Evolutionary conservation across 345 rosid species (phyloP), one percentile per base, ranked within the genome.

Genomic region (Reutealis trisperma): DNA sequence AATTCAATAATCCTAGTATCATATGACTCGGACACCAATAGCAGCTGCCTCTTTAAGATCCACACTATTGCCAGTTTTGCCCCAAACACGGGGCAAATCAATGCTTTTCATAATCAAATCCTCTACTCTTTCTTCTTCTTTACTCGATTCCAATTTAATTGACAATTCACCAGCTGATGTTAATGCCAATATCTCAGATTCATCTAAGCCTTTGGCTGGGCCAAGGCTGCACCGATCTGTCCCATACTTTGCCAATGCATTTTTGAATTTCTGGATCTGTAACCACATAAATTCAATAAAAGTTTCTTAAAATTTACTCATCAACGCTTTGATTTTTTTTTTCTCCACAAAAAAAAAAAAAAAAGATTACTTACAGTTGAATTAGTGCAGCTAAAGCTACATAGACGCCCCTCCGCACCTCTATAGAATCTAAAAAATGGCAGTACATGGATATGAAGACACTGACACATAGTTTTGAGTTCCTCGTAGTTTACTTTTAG

Each of bases 341-440:
- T 16, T 15, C 13, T 25, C 11, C 15, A 25, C 19, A 55, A 14
- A 21, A 0, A 16, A 0, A 25, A 55, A 14, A 21, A 0, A 16
- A 0, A 51, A 41, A 18, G 0, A 41, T 0, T 1, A 67, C 83
- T 80, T 61, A 80, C 83, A 21, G 83, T 80, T 19, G 83, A 71
- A 67, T 66, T 73, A 6, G 79, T 14, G 79, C 79, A 54, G 67
- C 63, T 77, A 72, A 92, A 94, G 80, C 98, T 94, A 71, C 95
- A 88, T 0, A 89, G 32, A 34, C 87, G 89, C 1, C 95, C 98
- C 45, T 88, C 85, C 1, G 93, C 80, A 34, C 97, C 95, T 81
- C 97, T 86, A 13, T 90, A 93, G 75, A 93, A 88, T 67, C 89
- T 85, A 8, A 93, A 93, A 84, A 93, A 92, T 16, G 98, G 98